These are phyloP conservation scores for Helotiales sp. DNA, from an alignment of 2,329 filamentous ascomycete species.

Conservation along the genomic window DNA sequence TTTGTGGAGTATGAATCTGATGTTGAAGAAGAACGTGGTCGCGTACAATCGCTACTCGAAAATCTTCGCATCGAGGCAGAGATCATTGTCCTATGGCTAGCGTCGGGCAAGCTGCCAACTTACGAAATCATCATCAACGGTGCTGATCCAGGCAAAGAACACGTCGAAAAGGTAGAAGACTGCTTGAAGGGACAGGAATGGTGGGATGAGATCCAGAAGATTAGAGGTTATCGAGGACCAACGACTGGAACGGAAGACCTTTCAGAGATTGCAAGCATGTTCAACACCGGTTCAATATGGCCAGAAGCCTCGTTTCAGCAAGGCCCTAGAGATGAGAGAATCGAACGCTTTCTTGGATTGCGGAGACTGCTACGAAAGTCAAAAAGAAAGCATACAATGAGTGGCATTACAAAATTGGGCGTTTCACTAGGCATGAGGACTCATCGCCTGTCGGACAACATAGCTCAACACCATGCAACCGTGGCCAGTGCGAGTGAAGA, in stretches of 20 bases:
- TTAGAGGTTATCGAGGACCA: slow-evolving; percentile 42
- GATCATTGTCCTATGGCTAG: slow-evolving; percentile 79
- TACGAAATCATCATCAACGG: slow-evolving; percentile 83
- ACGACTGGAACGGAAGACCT: slow-evolving; percentile 43
- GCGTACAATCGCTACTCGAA: slow-evolving; percentile 72
- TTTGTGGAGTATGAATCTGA: slow-evolving; percentile 90
- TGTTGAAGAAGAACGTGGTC: slow-evolving; percentile 72
- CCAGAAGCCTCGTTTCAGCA: slow-evolving; percentile 54
- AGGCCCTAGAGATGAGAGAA: slow-evolving; percentile 43
- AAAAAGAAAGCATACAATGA: slow-evolving; percentile 38
- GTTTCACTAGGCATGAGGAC: slow-evolving; percentile 75
- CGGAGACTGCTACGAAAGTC: slow-evolving; percentile 62
- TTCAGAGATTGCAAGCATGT: slow-evolving; percentile 43
- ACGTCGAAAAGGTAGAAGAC: slow-evolving; percentile 61
- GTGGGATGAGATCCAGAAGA: slow-evolving; percentile 74
- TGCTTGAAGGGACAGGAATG: slow-evolving; percentile 72
- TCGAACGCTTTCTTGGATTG: slow-evolving; percentile 54
- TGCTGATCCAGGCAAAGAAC: slow-evolving; percentile 52
- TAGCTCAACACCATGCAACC: slow-evolving; percentile 38
- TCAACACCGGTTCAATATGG: slow-evolving; percentile 45
- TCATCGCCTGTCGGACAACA: slow-evolving; percentile 57
- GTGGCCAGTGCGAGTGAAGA: slow-evolving; percentile 47
- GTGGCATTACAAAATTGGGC: slow-evolving; percentile 49
- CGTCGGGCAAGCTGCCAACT: slow-evolving; percentile 67
- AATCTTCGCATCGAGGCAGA: slow-evolving; percentile 81